Evolutionary conservation across 164 flowering plant genomes (phyloP).

Genomic region (Vitis rotundifolia): DNA sequence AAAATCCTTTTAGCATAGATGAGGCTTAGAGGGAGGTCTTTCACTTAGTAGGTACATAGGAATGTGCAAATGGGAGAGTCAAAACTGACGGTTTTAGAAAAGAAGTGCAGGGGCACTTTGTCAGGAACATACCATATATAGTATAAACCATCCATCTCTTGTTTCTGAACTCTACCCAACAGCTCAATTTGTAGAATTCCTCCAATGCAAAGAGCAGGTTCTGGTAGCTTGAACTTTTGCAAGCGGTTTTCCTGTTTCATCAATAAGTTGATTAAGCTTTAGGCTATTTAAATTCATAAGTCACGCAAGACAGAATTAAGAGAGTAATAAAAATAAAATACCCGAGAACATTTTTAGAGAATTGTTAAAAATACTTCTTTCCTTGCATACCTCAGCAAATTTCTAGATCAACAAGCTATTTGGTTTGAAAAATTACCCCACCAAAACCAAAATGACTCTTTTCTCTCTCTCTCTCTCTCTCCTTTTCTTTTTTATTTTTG

Average conservation of each 20-base stretch:
- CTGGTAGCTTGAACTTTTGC: conserved; percentile 71
- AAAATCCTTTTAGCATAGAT: neutral
- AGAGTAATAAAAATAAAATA: neutral
- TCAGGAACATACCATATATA: conserved; percentile 63
- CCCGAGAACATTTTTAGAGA: too few species aligned
- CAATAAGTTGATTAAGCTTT: neutral
- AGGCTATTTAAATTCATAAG: neutral
- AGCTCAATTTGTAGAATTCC: conserved; percentile 69
- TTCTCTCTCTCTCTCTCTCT: too few species aligned
- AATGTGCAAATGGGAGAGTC: neutral
- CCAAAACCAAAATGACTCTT: too few species aligned
- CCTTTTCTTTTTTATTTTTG: too few species aligned
- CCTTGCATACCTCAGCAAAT: too few species aligned
- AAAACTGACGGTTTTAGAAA: neutral
- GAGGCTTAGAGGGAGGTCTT: neutral
- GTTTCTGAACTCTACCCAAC: conserved; percentile 66
- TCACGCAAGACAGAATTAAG: neutral
- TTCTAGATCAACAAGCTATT: too few species aligned
- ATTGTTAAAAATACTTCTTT: too few species aligned
- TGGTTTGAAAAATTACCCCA: too few species aligned
- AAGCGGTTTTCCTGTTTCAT: conserved; percentile 53
- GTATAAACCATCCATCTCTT: conserved; percentile 59
- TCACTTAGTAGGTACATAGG: neutral
- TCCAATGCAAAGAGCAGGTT: conserved; percentile 70
- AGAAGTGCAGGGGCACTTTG: neutral